These are phyloP conservation scores for Coemansia sp. DNA, from an alignment of 192 early-diverging fungal genomes.

Conservation along the genomic window DNA sequence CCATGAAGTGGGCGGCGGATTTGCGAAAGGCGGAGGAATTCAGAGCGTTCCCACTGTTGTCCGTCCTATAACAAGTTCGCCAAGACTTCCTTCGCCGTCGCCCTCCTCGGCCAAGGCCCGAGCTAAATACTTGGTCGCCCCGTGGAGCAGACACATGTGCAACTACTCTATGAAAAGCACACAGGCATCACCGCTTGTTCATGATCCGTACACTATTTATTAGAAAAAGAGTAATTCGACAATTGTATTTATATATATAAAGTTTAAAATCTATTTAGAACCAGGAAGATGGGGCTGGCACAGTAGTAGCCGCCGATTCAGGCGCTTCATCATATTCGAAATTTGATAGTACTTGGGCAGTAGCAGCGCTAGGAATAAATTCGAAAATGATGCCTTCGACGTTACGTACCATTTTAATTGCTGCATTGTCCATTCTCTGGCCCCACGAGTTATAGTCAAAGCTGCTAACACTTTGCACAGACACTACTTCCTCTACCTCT, in stretches of 20 bases:
- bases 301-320: not conserved
- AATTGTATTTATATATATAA: not conserved
- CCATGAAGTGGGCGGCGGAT: not conserved
- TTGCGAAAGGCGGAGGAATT: not conserved
- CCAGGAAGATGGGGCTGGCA: not conserved
- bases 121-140: not conserved
- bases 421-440: constrained; percentile 31
- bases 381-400: constrained; percentile 28
- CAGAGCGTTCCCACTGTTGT: not conserved
- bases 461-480: not conserved
- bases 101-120: not conserved
- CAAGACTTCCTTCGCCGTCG: not conserved
- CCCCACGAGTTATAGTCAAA: constrained; percentile 50
- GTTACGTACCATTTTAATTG: constrained; percentile 33
- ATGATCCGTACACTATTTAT: not conserved
- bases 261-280: not conserved
- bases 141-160: constrained; percentile 6
- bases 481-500: not conserved
- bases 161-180: not conserved
- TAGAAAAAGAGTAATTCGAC: not conserved
- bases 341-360: not conserved
- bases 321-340: constrained; percentile 10
- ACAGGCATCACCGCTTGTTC: not conserved
- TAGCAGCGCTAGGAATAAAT: constrained; percentile 15
- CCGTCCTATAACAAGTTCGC: not conserved